Conservation (phyloP, 345 rosid species). For the Salix udensis region DNA sequence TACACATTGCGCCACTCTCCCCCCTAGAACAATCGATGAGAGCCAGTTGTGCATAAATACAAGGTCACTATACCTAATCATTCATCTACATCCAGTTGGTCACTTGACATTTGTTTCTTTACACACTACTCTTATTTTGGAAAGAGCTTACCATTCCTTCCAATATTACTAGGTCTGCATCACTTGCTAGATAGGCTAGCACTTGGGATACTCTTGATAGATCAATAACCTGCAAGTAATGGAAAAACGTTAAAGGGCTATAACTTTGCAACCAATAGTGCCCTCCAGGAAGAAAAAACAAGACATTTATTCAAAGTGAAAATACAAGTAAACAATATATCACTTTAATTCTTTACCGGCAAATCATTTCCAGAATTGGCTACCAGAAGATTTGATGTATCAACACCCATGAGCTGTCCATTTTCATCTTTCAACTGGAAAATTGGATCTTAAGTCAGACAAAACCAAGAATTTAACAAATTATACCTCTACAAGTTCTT, state of each 20-base stretch:
- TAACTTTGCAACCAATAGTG: background rate
- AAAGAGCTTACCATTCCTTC: conserved; percentile 91
- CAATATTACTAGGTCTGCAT: conserved; percentile 85
- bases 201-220: conserved; percentile 82
- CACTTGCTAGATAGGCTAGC: conserved; percentile 75
- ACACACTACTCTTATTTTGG: background rate
- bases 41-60: background rate
- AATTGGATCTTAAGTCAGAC: conserved; percentile 23
- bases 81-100: background rate
- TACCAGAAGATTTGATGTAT: conserved; percentile 72
- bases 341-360: conserved; percentile 58
- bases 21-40: background rate
- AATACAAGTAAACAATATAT: background rate
- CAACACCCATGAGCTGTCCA: conserved; percentile 75
- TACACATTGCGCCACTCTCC: too few relatives aligned
- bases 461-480: conserved; percentile 17
- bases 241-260: background rate
- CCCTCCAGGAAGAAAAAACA: background rate
- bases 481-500: background rate
- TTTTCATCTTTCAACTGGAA: conserved; percentile 82
- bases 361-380: conserved; percentile 96
- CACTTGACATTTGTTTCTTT: background rate
- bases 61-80: background rate
- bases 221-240: conserved; percentile 78
- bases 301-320: background rate